Evolutionary conservation across 306 rosid species (phyloP), one percentile per base, ranked within the genome.

Genomic region (Urtica urens): DNA sequence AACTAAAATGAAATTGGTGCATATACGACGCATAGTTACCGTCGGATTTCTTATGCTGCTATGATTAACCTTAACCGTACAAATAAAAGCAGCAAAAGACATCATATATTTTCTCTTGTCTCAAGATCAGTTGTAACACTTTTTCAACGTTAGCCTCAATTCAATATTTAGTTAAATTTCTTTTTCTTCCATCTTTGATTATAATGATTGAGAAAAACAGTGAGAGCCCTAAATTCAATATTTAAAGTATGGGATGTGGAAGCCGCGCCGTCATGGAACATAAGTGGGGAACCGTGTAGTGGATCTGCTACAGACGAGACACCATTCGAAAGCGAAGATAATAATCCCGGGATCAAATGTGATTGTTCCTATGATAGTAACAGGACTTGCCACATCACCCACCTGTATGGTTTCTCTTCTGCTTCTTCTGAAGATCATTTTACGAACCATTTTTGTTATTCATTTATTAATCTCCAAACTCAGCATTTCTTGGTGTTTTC

Each of bases 201-300:
- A n/a, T 15, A 8, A 29, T 49, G 54, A 46, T 22, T 29, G 9
- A 27, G 35, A 12, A 23, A 28, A 22, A 23, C 62, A 66, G 72
- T 46, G 30, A 46, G 16, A n/a, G 72, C 72, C 6, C 50, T 66
- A 57, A 59, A 66, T 26, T 38, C 61, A 1, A 28, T 66, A 59
- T 46, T 66, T 16, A 33, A 35, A 46, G 33, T 45, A 53, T 66
- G 66, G 72, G 47, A 52, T 28, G 2, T 37, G 14, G 55, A 46
- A 38, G 39, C 65, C 19, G 1, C 4, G 23, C 2, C 55, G 31
- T 19, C 26, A 16, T 66, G 72, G 66, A 66, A 66, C 18, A 51
- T 45, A 55, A 58, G 56, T 35, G 60, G 71, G 28, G 65, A 58
- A 10, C 71, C 64, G 29, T 66, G 71, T 13, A 66, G 23, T 33